Evolutionary conservation across 306 rosid genomes (phyloP), one percentile per base, ranked within the genome.

Genomic region (Fagus crenata): DNA sequence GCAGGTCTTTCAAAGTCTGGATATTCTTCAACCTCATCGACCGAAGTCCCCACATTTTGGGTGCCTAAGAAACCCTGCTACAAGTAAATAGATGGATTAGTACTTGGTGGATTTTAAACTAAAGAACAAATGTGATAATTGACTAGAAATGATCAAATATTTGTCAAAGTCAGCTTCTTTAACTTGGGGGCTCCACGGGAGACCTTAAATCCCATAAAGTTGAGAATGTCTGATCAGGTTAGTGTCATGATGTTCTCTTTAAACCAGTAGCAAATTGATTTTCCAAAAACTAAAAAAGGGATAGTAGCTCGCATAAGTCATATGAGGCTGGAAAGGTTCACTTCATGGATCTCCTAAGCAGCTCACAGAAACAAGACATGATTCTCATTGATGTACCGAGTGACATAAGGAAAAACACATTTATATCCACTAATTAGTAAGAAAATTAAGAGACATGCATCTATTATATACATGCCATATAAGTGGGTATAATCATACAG

Each of bases 41-140:
- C 32, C 7, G 92, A 72, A 53, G 75, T 82, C 43, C 90, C 91
- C 58, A 82, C 88, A 14, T 55, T 87, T 78, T 86, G 96, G 78
- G 83, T 82, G 71, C 93, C 98, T 88, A 94, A 88, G 46, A 94
- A 82, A 51, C 98, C 98, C 98, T 92, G 78, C 49, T 75, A 58
- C 12, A 74, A 40, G 70, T 40, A 81, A 69, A 73, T 69, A 75
- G n/a, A 42, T 9, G 6, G 73, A 33, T 53, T 74, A 31, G 74
- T 41, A 31, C 76, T 65, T 60, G 14, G 12, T 60, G 18, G 51
- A 46, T 46, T 46, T 46, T 46, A 9, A 46, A 46, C 13, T 46
- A 7, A 9, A 46, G 14, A 13, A 4, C 8, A 7, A 9, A 46
- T 46, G 51, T 46, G 14, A 46, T 46, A 46, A 46, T 46, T 46